These are phyloP conservation scores for Penicillium lividum DNA, from an alignment of 495 filamentous ascomycete species.

Conservation along the genomic window DNA sequence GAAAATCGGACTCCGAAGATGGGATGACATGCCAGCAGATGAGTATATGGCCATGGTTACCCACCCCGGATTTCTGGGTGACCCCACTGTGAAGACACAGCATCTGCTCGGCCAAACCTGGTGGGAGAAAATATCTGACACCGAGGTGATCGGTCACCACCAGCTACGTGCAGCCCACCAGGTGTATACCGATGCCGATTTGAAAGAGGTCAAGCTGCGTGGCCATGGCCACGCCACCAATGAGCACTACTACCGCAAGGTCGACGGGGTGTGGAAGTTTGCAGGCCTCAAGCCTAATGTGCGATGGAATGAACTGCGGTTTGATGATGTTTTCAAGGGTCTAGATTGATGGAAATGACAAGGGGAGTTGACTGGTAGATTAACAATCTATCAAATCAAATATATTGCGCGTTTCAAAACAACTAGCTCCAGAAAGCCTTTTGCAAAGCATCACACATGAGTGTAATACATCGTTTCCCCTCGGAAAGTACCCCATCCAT, in stretches of 20 bases:
- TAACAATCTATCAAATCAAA: conserved; percentile 11
- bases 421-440: conserved; percentile 41
- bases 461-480: conserved; percentile 53
- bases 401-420: background rate
- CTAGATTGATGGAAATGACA: conserved; percentile 16
- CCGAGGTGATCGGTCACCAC: conserved; percentile 69
- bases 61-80: conserved; percentile 65
- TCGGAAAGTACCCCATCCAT: conserved; percentile 58
- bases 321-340: conserved; percentile 48
- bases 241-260: conserved; percentile 71
- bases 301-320: conserved; percentile 72
- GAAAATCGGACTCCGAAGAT: conserved; percentile 68
- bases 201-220: conserved; percentile 35
- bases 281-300: conserved; percentile 72
- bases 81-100: conserved; percentile 70
- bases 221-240: conserved; percentile 70
- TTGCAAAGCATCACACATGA: conserved; percentile 54
- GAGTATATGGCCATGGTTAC: conserved; percentile 73
- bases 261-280: conserved; percentile 81
- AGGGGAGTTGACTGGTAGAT: background rate
- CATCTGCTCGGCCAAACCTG: conserved; percentile 72
- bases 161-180: conserved; percentile 76
- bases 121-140: conserved; percentile 71
- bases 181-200: conserved; percentile 27
- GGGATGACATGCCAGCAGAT: conserved; percentile 71